Evolutionary conservation across 225 moss, liverwort and hornwort genomes (phyloP).

Genomic region (Polytrichum commune): DNA sequence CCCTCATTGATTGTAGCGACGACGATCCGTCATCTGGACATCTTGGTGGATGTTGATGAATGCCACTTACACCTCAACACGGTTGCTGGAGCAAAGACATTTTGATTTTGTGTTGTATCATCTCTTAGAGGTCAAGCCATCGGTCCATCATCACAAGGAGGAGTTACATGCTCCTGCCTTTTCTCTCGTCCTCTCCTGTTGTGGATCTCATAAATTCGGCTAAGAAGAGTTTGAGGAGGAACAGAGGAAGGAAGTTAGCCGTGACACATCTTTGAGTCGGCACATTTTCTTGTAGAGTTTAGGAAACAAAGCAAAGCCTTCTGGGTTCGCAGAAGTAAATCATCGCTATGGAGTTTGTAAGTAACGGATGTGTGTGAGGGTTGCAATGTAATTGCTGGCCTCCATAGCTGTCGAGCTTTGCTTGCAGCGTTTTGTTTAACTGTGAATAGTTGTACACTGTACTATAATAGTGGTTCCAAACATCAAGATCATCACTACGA

Average conservation of each 20-base stretch:
- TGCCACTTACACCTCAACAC: neutral
- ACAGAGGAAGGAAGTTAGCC: neutral
- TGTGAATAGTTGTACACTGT: slow-evolving; percentile 16
- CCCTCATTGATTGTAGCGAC: neutral
- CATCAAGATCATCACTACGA: neutral
- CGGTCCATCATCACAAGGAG: neutral
- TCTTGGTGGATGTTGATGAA: neutral
- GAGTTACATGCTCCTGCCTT: neutral
- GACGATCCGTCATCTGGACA: neutral
- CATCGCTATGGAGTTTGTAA: slow-evolving; percentile 3
- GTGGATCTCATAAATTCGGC: neutral
- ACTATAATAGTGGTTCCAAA: neutral
- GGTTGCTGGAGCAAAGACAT: neutral
- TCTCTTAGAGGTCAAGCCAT: neutral
- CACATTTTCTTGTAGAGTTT: slow-evolving; percentile 1
- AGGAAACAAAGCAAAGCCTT: neutral
- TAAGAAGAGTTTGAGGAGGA: neutral
- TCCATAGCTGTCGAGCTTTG: slow-evolving; percentile 14
- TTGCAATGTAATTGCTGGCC: slow-evolving; percentile 11
- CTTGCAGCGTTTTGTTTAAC: slow-evolving; percentile 4
- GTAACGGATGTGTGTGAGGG: neutral
- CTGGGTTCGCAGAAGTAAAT: neutral
- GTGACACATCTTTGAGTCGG: neutral
- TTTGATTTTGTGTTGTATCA: neutral
- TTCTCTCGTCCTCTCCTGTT: neutral